Conservation (phyloP, 2,329 filamentous ascomycete genomes). For the Cladosporium sp. region DNA sequence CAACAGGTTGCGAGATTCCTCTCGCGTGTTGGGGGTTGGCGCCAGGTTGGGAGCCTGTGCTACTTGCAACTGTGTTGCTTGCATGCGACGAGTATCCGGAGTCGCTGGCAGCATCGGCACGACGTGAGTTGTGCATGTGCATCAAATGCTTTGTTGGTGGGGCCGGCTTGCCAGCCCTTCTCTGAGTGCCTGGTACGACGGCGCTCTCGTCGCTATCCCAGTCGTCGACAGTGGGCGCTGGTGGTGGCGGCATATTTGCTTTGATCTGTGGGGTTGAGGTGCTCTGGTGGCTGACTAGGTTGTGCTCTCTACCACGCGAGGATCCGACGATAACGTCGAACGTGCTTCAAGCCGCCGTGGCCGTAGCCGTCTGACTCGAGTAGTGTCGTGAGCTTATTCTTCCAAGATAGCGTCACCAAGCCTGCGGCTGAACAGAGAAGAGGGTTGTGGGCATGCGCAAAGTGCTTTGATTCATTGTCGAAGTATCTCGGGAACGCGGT, state of each 20-base stretch:
- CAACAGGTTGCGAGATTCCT: not conserved
- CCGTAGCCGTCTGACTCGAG: not conserved
- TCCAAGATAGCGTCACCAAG: conserved; percentile 7
- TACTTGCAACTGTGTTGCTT: conserved; percentile 15
- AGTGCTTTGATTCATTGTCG: conserved; percentile 20
- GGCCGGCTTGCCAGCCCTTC: conserved; percentile 46
- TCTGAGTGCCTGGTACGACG: conserved; percentile 42
- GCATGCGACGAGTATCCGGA: conserved; percentile 56
- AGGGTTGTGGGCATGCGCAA: conserved; percentile 5
- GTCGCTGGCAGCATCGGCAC: conserved; percentile 51
- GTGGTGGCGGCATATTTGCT: conserved; percentile 11
- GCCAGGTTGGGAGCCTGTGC: not conserved
- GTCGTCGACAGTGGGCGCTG: conserved; percentile 34
- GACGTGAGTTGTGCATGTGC: conserved; percentile 19
- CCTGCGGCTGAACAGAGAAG: not conserved
- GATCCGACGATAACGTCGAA: not conserved
- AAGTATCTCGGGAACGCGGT: conserved; percentile 24
- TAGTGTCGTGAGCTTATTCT: not conserved
- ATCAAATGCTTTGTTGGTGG: conserved; percentile 37
- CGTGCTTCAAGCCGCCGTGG: not conserved
- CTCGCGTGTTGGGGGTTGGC: not conserved
- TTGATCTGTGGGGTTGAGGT: not conserved
- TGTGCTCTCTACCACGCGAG: conserved; percentile 5
- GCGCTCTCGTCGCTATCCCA: conserved; percentile 39
- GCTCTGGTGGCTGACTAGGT: not conserved